Evolutionary conservation across 2,329 filamentous ascomycete species (phyloP).

Genomic region (Balansia obtecta): DNA sequence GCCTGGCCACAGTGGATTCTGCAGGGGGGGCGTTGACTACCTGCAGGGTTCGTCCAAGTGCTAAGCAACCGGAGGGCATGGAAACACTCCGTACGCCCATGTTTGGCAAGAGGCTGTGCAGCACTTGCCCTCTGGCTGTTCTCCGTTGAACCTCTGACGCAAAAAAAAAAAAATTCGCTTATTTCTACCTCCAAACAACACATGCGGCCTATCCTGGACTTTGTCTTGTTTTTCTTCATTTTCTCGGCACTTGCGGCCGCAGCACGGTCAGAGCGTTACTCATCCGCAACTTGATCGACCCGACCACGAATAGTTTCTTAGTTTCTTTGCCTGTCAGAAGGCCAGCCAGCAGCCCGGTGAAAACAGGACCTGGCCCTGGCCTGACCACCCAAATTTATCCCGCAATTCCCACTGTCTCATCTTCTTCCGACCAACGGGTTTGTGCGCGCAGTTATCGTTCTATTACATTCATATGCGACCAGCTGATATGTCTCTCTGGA

Average conservation of each 20-base stretch:
- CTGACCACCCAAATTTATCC: not conserved
- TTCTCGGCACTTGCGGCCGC: too few species aligned
- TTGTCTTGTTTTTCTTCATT: too few species aligned
- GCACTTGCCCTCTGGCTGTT: not conserved
- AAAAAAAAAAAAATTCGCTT: too few species aligned
- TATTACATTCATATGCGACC: not conserved
- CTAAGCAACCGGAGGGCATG: not conserved
- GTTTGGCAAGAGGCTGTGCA: not conserved
- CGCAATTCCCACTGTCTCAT: not conserved
- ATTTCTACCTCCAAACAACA: too few species aligned
- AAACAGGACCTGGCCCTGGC: not conserved
- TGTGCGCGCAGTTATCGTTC: not conserved
- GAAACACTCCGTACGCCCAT: too few species aligned
- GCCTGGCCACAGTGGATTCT: too few species aligned
- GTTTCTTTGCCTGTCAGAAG: not conserved
- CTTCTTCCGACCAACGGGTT: not conserved
- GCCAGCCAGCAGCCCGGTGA: not conserved
- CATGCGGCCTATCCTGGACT: too few species aligned
- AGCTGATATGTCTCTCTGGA: not conserved
- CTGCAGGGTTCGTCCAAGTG: not conserved
- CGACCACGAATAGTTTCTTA: too few species aligned
- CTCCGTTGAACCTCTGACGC: too few species aligned
- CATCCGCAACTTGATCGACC: not conserved
- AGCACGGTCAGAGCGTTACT: not conserved
- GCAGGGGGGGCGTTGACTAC: too few species aligned